phyloP scores from a whole-genome alignment of 306 rosid species.

The Fagus sylvatica region DNA sequence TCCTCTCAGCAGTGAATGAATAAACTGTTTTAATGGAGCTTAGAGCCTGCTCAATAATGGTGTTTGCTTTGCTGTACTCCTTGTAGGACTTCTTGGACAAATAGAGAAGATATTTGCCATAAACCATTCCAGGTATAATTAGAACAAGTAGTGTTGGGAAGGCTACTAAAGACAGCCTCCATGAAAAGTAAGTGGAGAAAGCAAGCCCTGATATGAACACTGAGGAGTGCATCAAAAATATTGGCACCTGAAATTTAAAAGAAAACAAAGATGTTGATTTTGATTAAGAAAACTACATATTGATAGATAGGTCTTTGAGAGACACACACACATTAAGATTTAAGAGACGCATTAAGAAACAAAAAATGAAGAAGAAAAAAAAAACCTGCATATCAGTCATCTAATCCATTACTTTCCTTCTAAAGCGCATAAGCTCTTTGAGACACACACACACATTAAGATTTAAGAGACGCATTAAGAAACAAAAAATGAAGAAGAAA shows the following conservation, averaged over 20 bases:
- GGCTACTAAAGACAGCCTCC: conserved; percentile 80
- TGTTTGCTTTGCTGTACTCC: conserved; percentile 72
- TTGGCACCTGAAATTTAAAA: conserved; percentile 57
- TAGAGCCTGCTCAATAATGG: conserved; percentile 72
- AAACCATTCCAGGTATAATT: conserved; percentile 82
- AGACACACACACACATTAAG: background rate
- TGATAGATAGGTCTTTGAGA: background rate
- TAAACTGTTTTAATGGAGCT: conserved; percentile 79
- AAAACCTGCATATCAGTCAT: background rate
- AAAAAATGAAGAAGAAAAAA: background rate
- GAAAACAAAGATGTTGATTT: background rate
- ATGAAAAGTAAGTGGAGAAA: conserved; percentile 74
- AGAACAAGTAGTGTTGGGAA: conserved; percentile 76
- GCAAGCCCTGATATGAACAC: conserved; percentile 78
- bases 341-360: background rate
- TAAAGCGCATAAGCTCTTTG: too few species aligned
- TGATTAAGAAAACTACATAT: background rate
- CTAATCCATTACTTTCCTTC: background rate
- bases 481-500: background rate
- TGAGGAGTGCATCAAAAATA: conserved; percentile 81
- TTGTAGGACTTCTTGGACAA: conserved; percentile 49
- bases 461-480: background rate
- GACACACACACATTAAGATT: too few species aligned
- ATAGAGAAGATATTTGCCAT: conserved; percentile 75
- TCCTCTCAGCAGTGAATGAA: conserved; percentile 85